Evolutionary conservation across 1,284 basidiomycete species (phyloP).

Genomic region (Irpex lacteus): DNA sequence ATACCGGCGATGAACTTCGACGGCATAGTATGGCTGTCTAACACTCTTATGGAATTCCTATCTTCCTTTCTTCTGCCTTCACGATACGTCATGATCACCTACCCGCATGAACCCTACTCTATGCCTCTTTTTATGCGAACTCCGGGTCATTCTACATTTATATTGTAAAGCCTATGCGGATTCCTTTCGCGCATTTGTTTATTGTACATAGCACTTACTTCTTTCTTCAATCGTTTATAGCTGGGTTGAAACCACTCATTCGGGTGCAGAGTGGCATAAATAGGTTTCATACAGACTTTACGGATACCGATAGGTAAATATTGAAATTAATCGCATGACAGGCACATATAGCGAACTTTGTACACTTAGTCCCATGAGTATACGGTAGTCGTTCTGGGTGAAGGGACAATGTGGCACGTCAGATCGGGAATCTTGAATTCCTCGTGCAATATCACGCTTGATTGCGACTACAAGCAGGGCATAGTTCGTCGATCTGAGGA

Average conservation of each 20-base stretch:
- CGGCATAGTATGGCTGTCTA: conserved; percentile 39
- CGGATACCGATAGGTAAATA: too few species aligned
- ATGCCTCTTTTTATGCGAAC: neutral
- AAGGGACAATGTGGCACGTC: neutral
- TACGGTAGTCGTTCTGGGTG: too few species aligned
- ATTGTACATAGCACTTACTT: conserved; percentile 10
- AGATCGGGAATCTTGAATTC: neutral
- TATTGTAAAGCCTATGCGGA: conserved; percentile 5
- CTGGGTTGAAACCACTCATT: neutral
- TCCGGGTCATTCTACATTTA: neutral
- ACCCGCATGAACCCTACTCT: neutral
- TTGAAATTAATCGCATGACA: too few species aligned
- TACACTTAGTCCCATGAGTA: too few species aligned
- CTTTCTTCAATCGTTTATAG: neutral
- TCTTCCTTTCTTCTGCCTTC: neutral
- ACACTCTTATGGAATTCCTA: neutral
- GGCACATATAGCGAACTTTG: too few species aligned
- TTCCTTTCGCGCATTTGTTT: conserved; percentile 2
- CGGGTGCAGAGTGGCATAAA: too few species aligned
- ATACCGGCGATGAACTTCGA: conserved; percentile 34
- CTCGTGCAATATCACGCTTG: neutral
- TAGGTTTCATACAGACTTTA: too few species aligned
- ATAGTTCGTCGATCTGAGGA: conserved; percentile 13
- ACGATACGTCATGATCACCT: conserved; percentile 4
- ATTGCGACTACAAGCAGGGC: conserved; percentile 9